Conservation (phyloP, 2,329 filamentous ascomycete genomes). For the Diaporthe australafricana region DNA sequence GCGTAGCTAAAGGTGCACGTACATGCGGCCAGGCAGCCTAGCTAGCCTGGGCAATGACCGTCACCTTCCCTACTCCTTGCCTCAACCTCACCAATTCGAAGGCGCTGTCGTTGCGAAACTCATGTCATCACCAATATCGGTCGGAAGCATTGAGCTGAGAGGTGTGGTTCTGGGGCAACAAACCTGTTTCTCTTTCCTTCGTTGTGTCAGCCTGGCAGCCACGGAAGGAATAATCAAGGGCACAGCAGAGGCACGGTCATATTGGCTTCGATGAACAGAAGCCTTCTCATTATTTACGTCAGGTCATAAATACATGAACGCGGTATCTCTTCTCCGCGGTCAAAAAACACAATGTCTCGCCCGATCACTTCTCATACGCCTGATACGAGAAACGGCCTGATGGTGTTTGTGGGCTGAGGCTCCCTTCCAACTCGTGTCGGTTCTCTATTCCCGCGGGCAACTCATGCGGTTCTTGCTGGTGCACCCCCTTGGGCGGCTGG, state of each 20-base stretch:
- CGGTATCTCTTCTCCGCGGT: neutral
- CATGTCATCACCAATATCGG: neutral
- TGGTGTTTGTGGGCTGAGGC: slow-evolving; percentile 11
- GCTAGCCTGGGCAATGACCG: neutral
- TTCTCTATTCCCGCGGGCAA: slow-evolving; percentile 20
- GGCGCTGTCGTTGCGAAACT: no score
- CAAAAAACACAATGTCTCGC: neutral
- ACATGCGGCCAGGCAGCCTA: neutral
- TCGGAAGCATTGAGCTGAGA: neutral
- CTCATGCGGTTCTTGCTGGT: slow-evolving; percentile 21
- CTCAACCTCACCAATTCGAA: neutral
- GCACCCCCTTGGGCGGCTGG: neutral
- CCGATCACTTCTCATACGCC: neutral
- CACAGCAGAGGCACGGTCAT: neutral
- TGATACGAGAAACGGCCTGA: slow-evolving; percentile 12
- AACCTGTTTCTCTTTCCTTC: no score
- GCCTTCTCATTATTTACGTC: slow-evolving; percentile 13
- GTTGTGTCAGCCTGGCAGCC: neutral
- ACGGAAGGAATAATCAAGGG: neutral
- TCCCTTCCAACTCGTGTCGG: slow-evolving; percentile 20
- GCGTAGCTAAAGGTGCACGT: neutral
- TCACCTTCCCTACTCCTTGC: neutral
- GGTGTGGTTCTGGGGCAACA: no score
- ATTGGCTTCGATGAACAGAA: neutral
- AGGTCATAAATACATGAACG: slow-evolving; percentile 9